A percentile compares a stretch with the other conserved stretches of the same genome.
phyloP scores from a whole-genome alignment of 1,284 basidiomycete species.

The Cerrena zonata region DNA sequence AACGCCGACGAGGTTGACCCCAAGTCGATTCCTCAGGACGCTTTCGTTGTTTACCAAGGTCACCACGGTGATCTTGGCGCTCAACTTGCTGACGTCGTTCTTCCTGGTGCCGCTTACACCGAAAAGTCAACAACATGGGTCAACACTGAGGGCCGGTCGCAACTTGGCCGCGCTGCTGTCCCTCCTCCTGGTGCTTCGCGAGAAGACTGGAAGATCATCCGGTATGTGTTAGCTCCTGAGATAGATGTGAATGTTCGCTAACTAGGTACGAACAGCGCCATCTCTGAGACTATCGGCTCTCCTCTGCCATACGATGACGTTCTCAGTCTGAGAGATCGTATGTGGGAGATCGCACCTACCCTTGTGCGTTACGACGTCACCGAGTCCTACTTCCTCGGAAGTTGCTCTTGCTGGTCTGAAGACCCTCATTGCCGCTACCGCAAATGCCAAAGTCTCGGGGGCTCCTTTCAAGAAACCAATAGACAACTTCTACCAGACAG shows the following conservation, averaged over 20 bases:
- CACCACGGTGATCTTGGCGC: constrained; percentile 98
- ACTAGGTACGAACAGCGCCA: constrained; percentile 52
- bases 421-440: constrained; percentile 47
- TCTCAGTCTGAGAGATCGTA: constrained; percentile 81
- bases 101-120: constrained; percentile 92
- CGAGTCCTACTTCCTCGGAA: constrained; percentile 73
- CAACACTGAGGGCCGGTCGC: constrained; percentile 93
- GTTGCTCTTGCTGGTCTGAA: constrained; percentile 70
- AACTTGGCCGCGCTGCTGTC: constrained; percentile 88
- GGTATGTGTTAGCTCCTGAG: constrained; percentile 42
- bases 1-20: constrained; percentile 94
- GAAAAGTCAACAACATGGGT: constrained; percentile 95
- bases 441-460: constrained; percentile 53
- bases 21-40: constrained; percentile 84
- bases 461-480: constrained; percentile 77
- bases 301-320: constrained; percentile 90
- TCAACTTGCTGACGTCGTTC: constrained; percentile 90
- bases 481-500: constrained; percentile 93
- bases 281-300: constrained; percentile 81
- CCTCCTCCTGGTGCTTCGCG: constrained; percentile 90
- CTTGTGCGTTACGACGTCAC: constrained; percentile 83
- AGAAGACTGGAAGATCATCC: constrained; percentile 99
- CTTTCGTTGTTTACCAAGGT: constrained; percentile 98
- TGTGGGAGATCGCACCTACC: constrained; percentile 95
- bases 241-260: neutral